These are phyloP conservation scores for Globisporangium viniferum DNA, from an alignment of 352 stramenopile genomes.

Conservation along the genomic window DNA sequence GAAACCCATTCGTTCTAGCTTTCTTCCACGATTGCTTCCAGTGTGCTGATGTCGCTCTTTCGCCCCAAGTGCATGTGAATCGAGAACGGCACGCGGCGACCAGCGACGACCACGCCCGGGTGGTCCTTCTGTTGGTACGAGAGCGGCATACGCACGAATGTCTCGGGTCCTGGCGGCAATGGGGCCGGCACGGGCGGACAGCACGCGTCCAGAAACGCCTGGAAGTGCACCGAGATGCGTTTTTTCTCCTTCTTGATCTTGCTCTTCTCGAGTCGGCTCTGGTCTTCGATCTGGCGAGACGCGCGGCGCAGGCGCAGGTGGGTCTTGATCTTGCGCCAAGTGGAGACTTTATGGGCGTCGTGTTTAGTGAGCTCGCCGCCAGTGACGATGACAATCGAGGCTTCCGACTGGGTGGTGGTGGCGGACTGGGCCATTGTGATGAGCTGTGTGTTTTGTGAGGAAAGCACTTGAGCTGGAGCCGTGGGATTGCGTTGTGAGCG, in stretches of 20 bases:
- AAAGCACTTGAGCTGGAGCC: not conserved
- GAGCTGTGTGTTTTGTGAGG: not conserved
- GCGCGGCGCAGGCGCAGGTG: not conserved
- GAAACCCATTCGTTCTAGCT: not conserved
- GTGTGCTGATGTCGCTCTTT: not conserved
- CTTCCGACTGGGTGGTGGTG: not conserved
- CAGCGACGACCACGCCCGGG: constrained; percentile 4
- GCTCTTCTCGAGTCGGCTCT: constrained; percentile 2
- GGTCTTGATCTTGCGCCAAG: constrained; percentile 2
- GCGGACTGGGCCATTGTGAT: not conserved
- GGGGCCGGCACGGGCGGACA: not conserved
- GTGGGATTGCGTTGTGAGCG: not conserved
- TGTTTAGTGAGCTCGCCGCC: not conserved
- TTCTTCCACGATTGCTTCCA: constrained; percentile 6
- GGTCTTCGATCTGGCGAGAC: constrained; percentile 1
- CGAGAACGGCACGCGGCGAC: constrained; percentile 2
- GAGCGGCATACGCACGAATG: constrained; percentile 3
- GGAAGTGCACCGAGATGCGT: not conserved
- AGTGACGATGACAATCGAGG: not conserved
- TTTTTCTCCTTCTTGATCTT: not conserved
- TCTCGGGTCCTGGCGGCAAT: constrained; percentile 2
- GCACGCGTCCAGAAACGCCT: constrained; percentile 1
- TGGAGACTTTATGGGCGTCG: not conserved
- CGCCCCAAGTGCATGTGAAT: constrained; percentile 11
- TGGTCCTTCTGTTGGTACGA: constrained; percentile 4